phyloP scores from a whole-genome alignment of 2,329 filamentous ascomycete species.

The Aureobasidium uvarum region DNA sequence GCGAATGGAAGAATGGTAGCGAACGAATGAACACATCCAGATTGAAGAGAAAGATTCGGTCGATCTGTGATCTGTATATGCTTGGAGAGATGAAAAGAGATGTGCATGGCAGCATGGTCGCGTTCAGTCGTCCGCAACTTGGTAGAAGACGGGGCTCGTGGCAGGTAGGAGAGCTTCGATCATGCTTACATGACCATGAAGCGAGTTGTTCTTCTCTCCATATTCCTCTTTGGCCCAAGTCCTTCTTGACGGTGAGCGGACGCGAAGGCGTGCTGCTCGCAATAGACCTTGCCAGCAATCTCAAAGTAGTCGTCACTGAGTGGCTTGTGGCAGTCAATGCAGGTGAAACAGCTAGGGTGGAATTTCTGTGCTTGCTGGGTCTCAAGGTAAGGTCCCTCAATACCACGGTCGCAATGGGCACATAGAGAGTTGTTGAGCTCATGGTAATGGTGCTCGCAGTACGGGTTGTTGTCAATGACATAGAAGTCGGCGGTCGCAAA shows the following conservation, averaged over 20 bases:
- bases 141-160: not conserved
- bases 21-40: not conserved
- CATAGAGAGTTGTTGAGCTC: constrained; percentile 85
- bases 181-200: constrained; percentile 38
- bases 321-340: constrained; percentile 70
- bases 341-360: constrained; percentile 83
- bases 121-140: constrained; percentile 15
- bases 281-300: constrained; percentile 74
- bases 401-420: constrained; percentile 73
- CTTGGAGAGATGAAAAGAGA: not conserved
- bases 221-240: constrained; percentile 23
- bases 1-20: not conserved
- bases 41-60: not conserved
- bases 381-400: constrained; percentile 91
- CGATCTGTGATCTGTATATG: not conserved
- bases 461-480: constrained; percentile 80
- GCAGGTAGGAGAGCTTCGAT: not conserved
- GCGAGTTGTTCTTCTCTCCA: constrained; percentile 38
- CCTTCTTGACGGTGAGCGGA: constrained; percentile 24
- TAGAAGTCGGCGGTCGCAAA: constrained; percentile 92
- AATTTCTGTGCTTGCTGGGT: constrained; percentile 76
- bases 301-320: constrained; percentile 89
- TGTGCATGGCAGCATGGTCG: constrained; percentile 19
- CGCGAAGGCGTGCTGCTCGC: constrained; percentile 76
- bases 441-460: constrained; percentile 92